Evolutionary conservation across 2,329 filamentous ascomycete species (phyloP).

Genomic region (Hymenoscyphus repandus): DNA sequence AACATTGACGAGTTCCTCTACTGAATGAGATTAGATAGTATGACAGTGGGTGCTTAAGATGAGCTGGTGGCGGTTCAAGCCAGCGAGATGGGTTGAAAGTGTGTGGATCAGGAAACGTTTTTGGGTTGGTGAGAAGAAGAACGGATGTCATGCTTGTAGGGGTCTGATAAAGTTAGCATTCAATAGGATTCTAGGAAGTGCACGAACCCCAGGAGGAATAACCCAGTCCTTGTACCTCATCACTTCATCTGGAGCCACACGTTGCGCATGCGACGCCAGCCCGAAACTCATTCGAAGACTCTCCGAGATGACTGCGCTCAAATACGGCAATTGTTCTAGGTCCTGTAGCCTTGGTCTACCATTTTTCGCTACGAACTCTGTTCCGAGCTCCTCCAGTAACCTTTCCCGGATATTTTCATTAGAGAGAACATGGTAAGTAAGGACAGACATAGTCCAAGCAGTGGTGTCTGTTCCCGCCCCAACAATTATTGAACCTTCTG

Average conservation of each 20-base stretch:
- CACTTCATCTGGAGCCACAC: background rate
- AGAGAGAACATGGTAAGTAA: too few relatives aligned
- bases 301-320: slow-evolving; percentile 28
- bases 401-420: too few relatives aligned
- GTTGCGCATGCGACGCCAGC: background rate
- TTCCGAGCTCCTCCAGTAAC: too few relatives aligned
- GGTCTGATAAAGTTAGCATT: too few relatives aligned
- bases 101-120: slow-evolving; percentile 6
- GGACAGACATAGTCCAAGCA: too few relatives aligned
- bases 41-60: background rate
- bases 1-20: background rate
- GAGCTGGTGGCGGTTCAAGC: background rate
- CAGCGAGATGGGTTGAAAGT: background rate
- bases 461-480: too few relatives aligned
- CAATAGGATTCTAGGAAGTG: too few relatives aligned
- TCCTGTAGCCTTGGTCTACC: too few relatives aligned
- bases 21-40: background rate
- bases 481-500: too few relatives aligned
- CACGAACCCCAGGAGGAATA: background rate
- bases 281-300: slow-evolving; percentile 3
- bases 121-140: background rate
- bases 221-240: background rate
- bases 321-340: too few relatives aligned
- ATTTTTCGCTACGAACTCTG: too few relatives aligned
- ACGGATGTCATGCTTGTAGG: background rate